phyloP scores from a whole-genome alignment of 2,329 filamentous ascomycete species.

The Nemania bipapillata region DNA sequence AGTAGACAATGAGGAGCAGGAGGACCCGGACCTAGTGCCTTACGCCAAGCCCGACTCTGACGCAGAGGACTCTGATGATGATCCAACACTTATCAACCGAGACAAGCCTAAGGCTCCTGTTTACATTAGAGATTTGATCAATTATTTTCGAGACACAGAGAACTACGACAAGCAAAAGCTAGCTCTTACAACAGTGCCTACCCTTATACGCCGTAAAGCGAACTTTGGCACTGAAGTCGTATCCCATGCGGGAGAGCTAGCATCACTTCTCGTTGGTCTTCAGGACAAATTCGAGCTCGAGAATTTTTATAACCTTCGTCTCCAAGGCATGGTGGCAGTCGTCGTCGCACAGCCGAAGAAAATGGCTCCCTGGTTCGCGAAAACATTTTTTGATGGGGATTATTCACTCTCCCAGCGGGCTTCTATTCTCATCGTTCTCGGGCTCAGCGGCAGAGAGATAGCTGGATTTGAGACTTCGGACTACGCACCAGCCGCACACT shows the following conservation, averaged over 20 bases:
- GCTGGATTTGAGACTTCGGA: conserved; percentile 76
- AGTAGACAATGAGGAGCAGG: conserved; percentile 64
- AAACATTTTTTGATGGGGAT: conserved; percentile 89
- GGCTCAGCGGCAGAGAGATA: conserved; percentile 83
- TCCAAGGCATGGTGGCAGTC: conserved; percentile 84
- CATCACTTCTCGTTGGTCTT: conserved; percentile 78
- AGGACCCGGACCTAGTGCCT: conserved; percentile 75
- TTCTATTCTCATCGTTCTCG: conserved; percentile 82
- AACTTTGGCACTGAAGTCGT: conserved; percentile 88
- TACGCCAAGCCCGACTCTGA: conserved; percentile 91
- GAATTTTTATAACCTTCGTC: conserved; percentile 76
- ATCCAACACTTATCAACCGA: conserved; percentile 84
- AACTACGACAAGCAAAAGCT: conserved; percentile 86
- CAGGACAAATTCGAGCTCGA: conserved; percentile 87
- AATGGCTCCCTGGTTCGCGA: conserved; percentile 86
- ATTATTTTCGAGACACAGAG: conserved; percentile 81
- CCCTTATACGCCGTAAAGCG: conserved; percentile 86
- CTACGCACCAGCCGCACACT: conserved; percentile 64
- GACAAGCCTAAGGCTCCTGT: conserved; percentile 87
- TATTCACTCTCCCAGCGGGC: conserved; percentile 88
- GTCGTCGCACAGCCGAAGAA: conserved; percentile 78
- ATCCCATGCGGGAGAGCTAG: conserved; percentile 84
- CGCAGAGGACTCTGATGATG: conserved; percentile 89
- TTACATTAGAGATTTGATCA: conserved; percentile 86
- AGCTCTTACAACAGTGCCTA: conserved; percentile 78